Conservation (phyloP, 495 filamentous ascomycete genomes). For the Massariosphaeria phaeospora region DNA sequence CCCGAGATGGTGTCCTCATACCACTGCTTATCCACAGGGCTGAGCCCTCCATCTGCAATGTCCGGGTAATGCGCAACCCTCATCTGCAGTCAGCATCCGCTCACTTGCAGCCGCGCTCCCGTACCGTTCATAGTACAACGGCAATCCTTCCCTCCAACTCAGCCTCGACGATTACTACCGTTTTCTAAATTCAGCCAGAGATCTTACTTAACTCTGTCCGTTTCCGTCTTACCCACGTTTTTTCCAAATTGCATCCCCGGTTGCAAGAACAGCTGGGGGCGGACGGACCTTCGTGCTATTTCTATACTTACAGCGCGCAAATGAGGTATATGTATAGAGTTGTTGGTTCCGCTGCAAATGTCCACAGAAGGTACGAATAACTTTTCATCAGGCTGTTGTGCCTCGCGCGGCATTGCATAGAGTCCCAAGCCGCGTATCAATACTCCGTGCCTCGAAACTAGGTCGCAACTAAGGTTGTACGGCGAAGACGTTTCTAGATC, state of each 20-base stretch:
- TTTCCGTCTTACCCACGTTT: slow-evolving; percentile 12
- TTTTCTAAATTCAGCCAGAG: slow-evolving; percentile 12
- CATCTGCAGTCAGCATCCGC: slow-evolving; percentile 23
- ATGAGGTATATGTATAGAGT: background rate
- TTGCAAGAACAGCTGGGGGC: slow-evolving; percentile 12
- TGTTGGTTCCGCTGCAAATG: background rate
- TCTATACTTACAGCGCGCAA: no score
- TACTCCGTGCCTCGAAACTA: no score
- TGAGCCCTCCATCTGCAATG: slow-evolving; percentile 6
- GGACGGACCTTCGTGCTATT: background rate
- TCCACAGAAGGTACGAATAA: background rate
- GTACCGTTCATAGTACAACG: slow-evolving; percentile 5
- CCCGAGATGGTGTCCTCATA: no score
- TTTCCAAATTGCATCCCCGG: slow-evolving; percentile 8
- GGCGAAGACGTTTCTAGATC: no score
- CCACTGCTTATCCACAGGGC: slow-evolving; percentile 13
- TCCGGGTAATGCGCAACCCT: background rate
- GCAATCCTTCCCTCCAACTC: background rate
- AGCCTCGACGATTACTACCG: background rate
- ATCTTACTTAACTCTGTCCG: slow-evolving; percentile 2
- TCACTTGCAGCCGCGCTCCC: slow-evolving; percentile 3
- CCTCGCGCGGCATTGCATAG: no score
- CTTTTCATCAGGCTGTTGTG: background rate
- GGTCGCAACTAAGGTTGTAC: no score
- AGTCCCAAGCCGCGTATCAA: no score